Evolutionary conservation across 768 basidiomycete genomes (phyloP).

Genomic region (Phylloporus rhodoxanthus): DNA sequence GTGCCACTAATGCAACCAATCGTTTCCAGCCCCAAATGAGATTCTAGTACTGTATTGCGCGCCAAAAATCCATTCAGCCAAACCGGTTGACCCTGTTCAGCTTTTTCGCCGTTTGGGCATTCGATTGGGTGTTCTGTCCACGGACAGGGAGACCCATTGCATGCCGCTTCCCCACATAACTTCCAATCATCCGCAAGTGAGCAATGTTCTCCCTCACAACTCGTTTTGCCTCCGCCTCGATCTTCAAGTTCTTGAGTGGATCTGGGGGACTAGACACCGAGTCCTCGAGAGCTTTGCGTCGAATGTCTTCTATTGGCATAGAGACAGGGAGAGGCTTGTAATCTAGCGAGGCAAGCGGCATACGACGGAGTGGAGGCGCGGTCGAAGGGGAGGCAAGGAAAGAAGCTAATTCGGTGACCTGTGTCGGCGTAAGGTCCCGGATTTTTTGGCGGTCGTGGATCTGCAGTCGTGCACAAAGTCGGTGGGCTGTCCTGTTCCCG

Average conservation of each 20-base stretch:
- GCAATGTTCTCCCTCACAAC: constrained; percentile 86
- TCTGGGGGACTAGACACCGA: constrained; percentile 42
- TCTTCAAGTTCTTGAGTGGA: constrained; percentile 65
- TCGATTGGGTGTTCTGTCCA: constrained; percentile 88
- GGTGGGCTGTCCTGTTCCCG: constrained; percentile 64
- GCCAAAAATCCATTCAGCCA: constrained; percentile 23
- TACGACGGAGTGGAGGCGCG: constrained; percentile 55
- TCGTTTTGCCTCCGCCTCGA: constrained; percentile 82
- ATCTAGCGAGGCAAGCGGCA: constrained; percentile 56
- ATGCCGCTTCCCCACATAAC: constrained; percentile 88
- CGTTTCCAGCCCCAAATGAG: neutral
- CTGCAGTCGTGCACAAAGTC: constrained; percentile 86
- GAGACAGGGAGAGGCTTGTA: constrained; percentile 46
- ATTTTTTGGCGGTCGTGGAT: constrained; percentile 85
- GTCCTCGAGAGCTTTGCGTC: constrained; percentile 28
- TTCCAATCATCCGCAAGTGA: constrained; percentile 90
- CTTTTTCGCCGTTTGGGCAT: constrained; percentile 85
- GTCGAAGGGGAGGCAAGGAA: constrained; percentile 89
- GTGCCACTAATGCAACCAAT: constrained; percentile 2
- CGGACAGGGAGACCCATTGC: constrained; percentile 91
- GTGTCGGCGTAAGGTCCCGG: constrained; percentile 73
- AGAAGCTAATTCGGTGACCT: constrained; percentile 88
- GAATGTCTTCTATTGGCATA: constrained; percentile 27
- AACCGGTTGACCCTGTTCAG: constrained; percentile 80
- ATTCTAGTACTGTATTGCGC: constrained; percentile 10